Evolutionary conservation across 2,329 filamentous ascomycete genomes (phyloP).

Genomic region (Phaeosphaeriaceae sp.): DNA sequence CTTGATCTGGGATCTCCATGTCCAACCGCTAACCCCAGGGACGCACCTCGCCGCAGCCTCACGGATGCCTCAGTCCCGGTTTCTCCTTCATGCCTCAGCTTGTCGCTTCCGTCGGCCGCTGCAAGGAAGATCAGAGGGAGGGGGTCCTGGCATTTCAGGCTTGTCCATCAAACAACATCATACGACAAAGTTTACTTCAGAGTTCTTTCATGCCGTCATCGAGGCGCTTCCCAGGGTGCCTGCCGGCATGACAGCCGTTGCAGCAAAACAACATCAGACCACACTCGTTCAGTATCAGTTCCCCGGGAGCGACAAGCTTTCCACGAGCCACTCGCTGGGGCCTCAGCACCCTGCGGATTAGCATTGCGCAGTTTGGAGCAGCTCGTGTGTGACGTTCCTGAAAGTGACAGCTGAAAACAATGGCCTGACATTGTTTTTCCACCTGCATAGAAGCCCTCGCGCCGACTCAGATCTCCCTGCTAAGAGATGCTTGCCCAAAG

Average conservation of each 20-base stretch:
- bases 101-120: slow-evolving; percentile 12
- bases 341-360: slow-evolving; percentile 10
- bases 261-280: slow-evolving; percentile 42
- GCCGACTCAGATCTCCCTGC: slow-evolving; percentile 5
- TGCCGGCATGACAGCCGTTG: slow-evolving; percentile 27
- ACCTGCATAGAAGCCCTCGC: slow-evolving; percentile 2
- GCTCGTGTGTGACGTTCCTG: slow-evolving; percentile 6
- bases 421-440: slow-evolving; percentile 42
- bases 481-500: slow-evolving; percentile 9
- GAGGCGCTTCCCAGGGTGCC: slow-evolving; percentile 5
- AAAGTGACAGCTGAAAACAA: slow-evolving; percentile 29
- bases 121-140: slow-evolving; percentile 22
- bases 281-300: slow-evolving; percentile 38
- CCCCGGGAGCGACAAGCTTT: slow-evolving; percentile 19
- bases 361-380: slow-evolving; percentile 13
- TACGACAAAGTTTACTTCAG: slow-evolving; percentile 48
- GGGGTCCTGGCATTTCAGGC: slow-evolving; percentile 19
- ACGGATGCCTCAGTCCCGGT: slow-evolving; percentile 46
- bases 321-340: slow-evolving; percentile 11
- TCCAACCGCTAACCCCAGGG: slow-evolving; percentile 11
- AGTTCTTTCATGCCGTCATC: slow-evolving; percentile 22
- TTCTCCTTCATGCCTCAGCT: slow-evolving; percentile 36
- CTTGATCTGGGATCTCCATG: slow-evolving; percentile 2
- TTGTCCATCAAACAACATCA: slow-evolving; percentile 42
- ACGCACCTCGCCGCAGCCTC: slow-evolving; percentile 17